Evolutionary conservation across 2,329 filamentous ascomycete genomes (phyloP).

Genomic region (Cordyceps militaris): DNA sequence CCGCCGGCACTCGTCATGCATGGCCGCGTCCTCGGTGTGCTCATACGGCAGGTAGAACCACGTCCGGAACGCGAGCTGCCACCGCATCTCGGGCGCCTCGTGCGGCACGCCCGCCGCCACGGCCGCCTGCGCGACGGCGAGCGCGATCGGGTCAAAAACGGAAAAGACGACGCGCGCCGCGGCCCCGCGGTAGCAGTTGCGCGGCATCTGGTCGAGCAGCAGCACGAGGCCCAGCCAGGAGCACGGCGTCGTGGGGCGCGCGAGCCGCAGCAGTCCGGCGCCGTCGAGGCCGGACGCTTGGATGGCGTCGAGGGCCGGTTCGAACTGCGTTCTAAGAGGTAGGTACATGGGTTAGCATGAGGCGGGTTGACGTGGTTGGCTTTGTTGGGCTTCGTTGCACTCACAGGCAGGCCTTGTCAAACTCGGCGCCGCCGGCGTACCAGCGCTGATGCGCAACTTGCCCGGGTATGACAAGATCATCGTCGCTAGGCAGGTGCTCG

Average conservation of each 20-base stretch:
- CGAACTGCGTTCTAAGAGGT: slow-evolving; percentile 24
- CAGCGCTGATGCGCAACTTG: slow-evolving; percentile 24
- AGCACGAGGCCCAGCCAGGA: slow-evolving; percentile 45
- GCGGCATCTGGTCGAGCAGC: slow-evolving; percentile 56
- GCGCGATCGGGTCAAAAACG: slow-evolving; percentile 49
- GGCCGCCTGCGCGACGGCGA: slow-evolving; percentile 34
- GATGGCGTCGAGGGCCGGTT: slow-evolving; percentile 28
- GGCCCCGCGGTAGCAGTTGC: slow-evolving; percentile 51
- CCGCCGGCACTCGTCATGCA: slow-evolving; percentile 34
- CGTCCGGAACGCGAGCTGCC: slow-evolving; percentile 32
- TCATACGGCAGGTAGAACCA: slow-evolving; percentile 57
- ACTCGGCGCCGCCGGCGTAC: slow-evolving; percentile 28
- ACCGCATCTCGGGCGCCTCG: slow-evolving; percentile 23
- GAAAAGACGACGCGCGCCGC: slow-evolving; percentile 39
- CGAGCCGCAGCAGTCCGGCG: slow-evolving; percentile 23
- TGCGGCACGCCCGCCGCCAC: slow-evolving; percentile 26
- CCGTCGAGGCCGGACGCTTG: slow-evolving; percentile 20
- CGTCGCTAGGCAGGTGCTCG: slow-evolving; percentile 24
- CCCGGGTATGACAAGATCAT: slow-evolving; percentile 22
- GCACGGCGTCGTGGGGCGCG: slow-evolving; percentile 21
- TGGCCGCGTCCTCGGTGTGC: slow-evolving; percentile 46
- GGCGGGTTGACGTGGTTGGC: no score
- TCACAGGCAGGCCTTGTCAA: slow-evolving; percentile 31
- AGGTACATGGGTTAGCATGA: no score
- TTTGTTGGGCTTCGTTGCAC: no score